Evolutionary conservation across 1,284 basidiomycete species (phyloP).

Genomic region (Dichomitus squalens): DNA sequence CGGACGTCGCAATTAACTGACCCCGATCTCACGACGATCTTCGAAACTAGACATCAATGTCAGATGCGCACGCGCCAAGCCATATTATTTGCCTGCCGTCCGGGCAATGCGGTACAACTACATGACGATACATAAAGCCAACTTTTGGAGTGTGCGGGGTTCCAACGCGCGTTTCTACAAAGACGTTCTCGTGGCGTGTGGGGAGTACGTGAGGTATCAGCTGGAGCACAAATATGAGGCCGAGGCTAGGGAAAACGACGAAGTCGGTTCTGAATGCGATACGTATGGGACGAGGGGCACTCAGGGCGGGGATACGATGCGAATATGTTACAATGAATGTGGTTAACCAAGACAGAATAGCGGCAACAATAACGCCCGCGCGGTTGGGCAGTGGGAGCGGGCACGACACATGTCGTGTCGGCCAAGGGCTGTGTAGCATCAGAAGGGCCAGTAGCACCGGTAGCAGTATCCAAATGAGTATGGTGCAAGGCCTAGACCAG

Average conservation of each 20-base stretch:
- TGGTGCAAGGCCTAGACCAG: too few relatives aligned
- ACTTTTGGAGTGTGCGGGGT: neutral
- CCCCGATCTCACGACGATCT: neutral
- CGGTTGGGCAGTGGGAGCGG: neutral
- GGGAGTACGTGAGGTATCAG: neutral
- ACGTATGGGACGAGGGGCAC: neutral
- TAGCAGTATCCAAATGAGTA: neutral
- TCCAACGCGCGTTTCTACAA: neutral
- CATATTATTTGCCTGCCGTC: neutral
- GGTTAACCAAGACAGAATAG: neutral
- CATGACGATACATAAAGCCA: neutral
- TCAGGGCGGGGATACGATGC: neutral
- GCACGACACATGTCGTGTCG: neutral
- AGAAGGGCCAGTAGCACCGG: neutral
- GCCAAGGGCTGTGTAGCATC: neutral
- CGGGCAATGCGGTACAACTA: slow-evolving; percentile 4
- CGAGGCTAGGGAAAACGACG: neutral
- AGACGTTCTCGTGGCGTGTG: too few relatives aligned
- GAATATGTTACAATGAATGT: neutral
- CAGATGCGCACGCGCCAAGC: neutral
- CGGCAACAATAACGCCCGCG: neutral
- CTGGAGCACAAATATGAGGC: too few relatives aligned
- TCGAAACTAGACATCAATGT: too few relatives aligned
- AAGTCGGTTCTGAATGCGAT: neutral
- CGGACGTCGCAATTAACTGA: too few relatives aligned